phyloP scores from a whole-genome alignment of 2,329 filamentous ascomycete species.

The Botrytis tulipae region DNA sequence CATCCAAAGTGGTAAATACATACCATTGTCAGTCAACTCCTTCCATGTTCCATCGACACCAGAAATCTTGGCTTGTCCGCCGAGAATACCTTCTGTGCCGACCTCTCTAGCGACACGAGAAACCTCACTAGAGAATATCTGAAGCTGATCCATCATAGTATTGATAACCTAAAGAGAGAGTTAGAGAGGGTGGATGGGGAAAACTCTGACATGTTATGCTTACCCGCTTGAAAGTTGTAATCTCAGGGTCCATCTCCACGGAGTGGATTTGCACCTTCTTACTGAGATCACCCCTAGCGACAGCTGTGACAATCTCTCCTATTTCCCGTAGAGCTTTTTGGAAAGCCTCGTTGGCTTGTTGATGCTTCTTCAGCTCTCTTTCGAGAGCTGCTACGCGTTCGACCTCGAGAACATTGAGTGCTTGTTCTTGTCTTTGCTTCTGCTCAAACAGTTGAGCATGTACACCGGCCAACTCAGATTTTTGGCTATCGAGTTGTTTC shows the following conservation, averaged over 20 bases:
- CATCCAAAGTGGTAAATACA: slow-evolving; percentile 24
- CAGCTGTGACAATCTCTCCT: slow-evolving; percentile 93
- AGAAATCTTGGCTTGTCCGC: slow-evolving; percentile 89
- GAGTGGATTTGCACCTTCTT: slow-evolving; percentile 96
- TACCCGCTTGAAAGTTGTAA: slow-evolving; percentile 94
- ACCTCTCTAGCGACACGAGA: slow-evolving; percentile 93
- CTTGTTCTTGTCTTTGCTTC: slow-evolving; percentile 78
- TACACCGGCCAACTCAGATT: slow-evolving; percentile 80
- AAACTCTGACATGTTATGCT: slow-evolving; percentile 11
- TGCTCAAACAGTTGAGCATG: slow-evolving; percentile 83
- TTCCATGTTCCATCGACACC: slow-evolving; percentile 98
- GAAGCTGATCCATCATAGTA: slow-evolving; percentile 97
- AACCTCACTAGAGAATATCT: slow-evolving; percentile 95
- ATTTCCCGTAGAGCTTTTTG: slow-evolving; percentile 96
- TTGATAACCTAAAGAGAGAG: slow-evolving; percentile 62
- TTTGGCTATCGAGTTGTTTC: slow-evolving; percentile 86
- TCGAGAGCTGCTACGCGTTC: slow-evolving; percentile 87
- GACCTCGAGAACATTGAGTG: slow-evolving; percentile 78
- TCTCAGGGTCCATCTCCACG: slow-evolving; percentile 96
- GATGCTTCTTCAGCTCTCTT: slow-evolving; percentile 92
- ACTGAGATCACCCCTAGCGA: slow-evolving; percentile 90
- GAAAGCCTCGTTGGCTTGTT: slow-evolving; percentile 97
- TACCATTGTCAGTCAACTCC: slow-evolving; percentile 85
- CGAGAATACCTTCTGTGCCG: slow-evolving; percentile 90
- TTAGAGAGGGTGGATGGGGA: neutral